Base-by-base conservation (phyloP, 164 flowering plant genomes). In the Stephania japonica region DNA sequence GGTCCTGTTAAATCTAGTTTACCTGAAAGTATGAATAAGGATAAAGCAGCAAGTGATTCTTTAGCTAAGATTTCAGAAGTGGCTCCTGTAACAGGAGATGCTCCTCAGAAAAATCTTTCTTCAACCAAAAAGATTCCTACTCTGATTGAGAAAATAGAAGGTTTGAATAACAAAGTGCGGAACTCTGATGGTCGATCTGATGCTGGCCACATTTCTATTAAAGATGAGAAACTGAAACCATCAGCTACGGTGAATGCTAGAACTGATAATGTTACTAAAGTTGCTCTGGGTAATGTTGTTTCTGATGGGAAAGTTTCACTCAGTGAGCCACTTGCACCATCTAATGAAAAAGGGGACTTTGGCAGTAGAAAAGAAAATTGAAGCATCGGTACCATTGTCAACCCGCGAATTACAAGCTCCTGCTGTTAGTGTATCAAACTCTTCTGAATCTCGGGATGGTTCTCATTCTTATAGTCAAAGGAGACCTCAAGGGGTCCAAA, bases 141-240 rank as follows among this genome's bases (percentile, higher is more conserved):
- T 76, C 73, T 90, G 78, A 84, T 93, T 42, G 91, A 87, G 73
- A 91, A 90, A 76, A 92, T 91, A 74, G 94, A 90, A 78, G 86
- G 90, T 74, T 80, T 91, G 72, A 91, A 90, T 86, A 89, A 85
- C 63, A 95, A 89, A 85, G 85, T 83, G 1, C 84, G 97, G 47
- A 85, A 81, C 69, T 81, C 86, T 75, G 97, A 88, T 81, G 87
- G 85, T 43, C 75, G 81, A 63, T 50, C 75, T 79, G 89, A 85
- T 70, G 68, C 8, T 50, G 26, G 78, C 11, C 75, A 73, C 75
- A 70, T 70, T 67, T 79, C 86, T 42, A 49, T 69, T 56, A 76
- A 76, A 76, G 87, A 83, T 72, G 88, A 85, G 73, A 84, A 83
- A 43, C 71, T 42, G 25, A 84, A 77, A 70, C 74, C 71, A 44